Evolutionary conservation across 257 asterid species (phyloP).

Genomic region (Lycium ferocissimum): DNA sequence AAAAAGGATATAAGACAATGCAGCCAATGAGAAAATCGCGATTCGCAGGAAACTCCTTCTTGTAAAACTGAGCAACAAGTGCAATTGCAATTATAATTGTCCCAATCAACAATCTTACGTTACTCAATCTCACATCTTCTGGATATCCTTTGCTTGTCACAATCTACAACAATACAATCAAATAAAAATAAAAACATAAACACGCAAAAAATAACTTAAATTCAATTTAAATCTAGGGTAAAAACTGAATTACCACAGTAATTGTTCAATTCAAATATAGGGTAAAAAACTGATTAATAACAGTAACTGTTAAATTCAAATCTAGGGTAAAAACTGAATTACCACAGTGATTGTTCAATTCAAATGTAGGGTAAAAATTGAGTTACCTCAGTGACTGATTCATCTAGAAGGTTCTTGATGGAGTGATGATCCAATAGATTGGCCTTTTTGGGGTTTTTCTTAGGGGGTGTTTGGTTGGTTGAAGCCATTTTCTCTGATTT

Average conservation of each 20-base stretch:
- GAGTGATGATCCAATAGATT: constrained; percentile 89
- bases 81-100: constrained; percentile 69
- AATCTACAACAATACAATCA: constrained; percentile 53
- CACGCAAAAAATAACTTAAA: neutral
- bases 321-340: too few species aligned
- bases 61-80: constrained; percentile 91
- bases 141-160: constrained; percentile 85
- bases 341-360: too few species aligned
- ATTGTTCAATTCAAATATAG: neutral
- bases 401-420: constrained; percentile 85
- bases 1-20: constrained; percentile 90
- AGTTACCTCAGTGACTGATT: constrained; percentile 81
- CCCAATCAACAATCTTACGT: constrained; percentile 76
- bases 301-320: too few species aligned
- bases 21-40: constrained; percentile 80
- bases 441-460: constrained; percentile 60
- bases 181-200: neutral
- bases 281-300: too few species aligned
- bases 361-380: neutral
- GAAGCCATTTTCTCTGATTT: constrained; percentile 41
- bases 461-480: constrained; percentile 27
- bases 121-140: constrained; percentile 89
- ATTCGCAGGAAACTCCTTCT: constrained; percentile 89
- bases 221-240: neutral
- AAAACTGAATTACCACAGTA: too few species aligned